Evolutionary conservation across 2,329 filamentous ascomycete species (phyloP).

Genomic region (Ophiostoma angusticollis): DNA sequence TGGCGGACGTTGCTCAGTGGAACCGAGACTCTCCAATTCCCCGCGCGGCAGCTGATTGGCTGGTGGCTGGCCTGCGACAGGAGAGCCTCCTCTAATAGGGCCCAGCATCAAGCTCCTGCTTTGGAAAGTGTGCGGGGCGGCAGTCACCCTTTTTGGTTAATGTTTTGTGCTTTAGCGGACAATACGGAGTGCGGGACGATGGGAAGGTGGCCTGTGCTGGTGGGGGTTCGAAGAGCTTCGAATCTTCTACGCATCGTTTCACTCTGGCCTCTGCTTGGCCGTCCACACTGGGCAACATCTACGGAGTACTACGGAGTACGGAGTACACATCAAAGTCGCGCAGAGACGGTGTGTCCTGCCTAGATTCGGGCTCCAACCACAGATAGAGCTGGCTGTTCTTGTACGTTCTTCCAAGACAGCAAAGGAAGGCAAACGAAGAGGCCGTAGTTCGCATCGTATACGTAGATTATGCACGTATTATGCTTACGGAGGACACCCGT

Average conservation of each 20-base stretch:
- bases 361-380: too few relatives aligned
- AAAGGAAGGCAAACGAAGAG: too few relatives aligned
- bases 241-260: conserved; percentile 11
- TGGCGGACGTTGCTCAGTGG: conserved; percentile 1
- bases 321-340: too few relatives aligned
- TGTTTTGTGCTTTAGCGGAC: conserved; percentile 1
- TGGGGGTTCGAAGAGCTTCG: conserved; percentile 12
- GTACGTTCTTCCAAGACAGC: too few relatives aligned
- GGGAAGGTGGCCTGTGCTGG: conserved; percentile 2
- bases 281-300: too few relatives aligned
- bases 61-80: neutral
- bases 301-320: too few relatives aligned
- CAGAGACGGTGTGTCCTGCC: too few relatives aligned
- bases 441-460: too few relatives aligned
- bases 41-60: conserved; percentile 2
- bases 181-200: neutral
- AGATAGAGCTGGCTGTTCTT: too few relatives aligned
- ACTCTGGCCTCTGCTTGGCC: neutral
- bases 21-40: conserved; percentile 4
- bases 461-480: conserved; percentile 2
- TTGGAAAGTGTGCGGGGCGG: too few relatives aligned
- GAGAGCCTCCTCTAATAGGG: too few relatives aligned
- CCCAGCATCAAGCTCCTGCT: neutral
- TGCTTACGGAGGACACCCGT: too few relatives aligned
- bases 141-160: conserved; percentile 1